These are phyloP conservation scores for Ophiosphaerella herpotricha DNA, from an alignment of 2,329 filamentous ascomycete genomes.

Conservation along the genomic window DNA sequence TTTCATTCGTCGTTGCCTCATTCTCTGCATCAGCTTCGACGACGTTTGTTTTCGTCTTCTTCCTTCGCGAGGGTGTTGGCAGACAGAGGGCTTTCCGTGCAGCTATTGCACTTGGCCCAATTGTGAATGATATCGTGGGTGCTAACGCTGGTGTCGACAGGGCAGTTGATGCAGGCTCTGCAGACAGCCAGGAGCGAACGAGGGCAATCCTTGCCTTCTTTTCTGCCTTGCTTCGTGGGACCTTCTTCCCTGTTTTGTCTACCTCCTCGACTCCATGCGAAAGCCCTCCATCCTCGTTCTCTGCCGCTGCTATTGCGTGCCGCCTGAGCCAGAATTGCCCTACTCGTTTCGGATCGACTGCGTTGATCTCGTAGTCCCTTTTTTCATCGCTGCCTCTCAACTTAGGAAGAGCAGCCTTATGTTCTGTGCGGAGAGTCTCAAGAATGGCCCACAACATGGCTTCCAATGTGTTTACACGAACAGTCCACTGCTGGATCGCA, in stretches of 20 bases:
- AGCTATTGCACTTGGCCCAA: conserved; percentile 8
- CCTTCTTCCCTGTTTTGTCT: conserved; percentile 37
- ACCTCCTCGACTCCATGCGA: conserved; percentile 12
- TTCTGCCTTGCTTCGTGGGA: conserved; percentile 48
- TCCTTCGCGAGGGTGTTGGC: conserved; percentile 1
- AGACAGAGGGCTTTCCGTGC: conserved; percentile 14
- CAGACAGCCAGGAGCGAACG: conserved; percentile 48
- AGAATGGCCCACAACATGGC: conserved; percentile 74
- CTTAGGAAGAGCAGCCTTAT: neutral
- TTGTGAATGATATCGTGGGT: conserved; percentile 22
- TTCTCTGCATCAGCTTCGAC: conserved; percentile 20
- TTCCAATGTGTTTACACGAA: conserved; percentile 81
- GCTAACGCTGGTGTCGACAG: conserved; percentile 4
- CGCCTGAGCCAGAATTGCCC: conserved; percentile 43
- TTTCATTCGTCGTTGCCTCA: neutral
- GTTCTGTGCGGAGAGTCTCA: conserved; percentile 21
- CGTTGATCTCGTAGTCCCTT: conserved; percentile 22
- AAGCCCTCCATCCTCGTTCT: neutral
- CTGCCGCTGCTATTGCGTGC: conserved; percentile 9
- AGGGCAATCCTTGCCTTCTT: conserved; percentile 69
- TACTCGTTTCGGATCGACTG: conserved; percentile 45
- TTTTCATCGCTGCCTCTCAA: neutral
- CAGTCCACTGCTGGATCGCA: conserved; percentile 78
- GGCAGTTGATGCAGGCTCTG: conserved; percentile 9
- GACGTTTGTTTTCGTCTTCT: conserved; percentile 7